These are phyloP conservation scores for Thelonectria rubi DNA, from an alignment of 2,329 filamentous ascomycete species.

Conservation along the genomic window DNA sequence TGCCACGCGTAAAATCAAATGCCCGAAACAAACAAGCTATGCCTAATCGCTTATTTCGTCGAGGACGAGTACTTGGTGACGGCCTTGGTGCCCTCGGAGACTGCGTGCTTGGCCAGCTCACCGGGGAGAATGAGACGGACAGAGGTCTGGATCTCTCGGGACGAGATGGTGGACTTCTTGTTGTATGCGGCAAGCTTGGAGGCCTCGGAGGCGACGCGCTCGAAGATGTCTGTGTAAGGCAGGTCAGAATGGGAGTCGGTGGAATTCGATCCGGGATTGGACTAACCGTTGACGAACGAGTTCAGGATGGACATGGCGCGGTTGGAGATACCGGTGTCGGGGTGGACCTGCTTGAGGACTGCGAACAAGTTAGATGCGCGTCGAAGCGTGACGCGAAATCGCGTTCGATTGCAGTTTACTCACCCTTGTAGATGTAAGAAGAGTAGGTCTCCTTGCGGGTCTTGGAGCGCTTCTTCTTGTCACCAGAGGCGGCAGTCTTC, in stretches of 20 bases:
- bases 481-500: constrained; percentile 95
- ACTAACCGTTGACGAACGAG: constrained; percentile 97
- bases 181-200: constrained; percentile 99
- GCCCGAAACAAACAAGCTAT: constrained; percentile 68
- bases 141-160: constrained; percentile 98
- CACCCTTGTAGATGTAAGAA: constrained; percentile 99
- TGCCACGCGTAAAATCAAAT: constrained; percentile 64
- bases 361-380: constrained; percentile 39
- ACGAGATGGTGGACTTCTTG: constrained; percentile 99
- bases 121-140: constrained; percentile 97
- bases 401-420: constrained; percentile 36
- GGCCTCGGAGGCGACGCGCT: constrained; percentile 97
- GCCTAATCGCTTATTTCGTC: constrained; percentile 83
- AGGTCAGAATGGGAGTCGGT: constrained; percentile 14
- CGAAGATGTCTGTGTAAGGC: constrained; percentile 82
- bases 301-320: constrained; percentile 99
- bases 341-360: constrained; percentile 99
- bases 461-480: constrained; percentile 99
- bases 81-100: constrained; percentile 99
- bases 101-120: constrained; percentile 99
- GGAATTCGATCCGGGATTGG: background rate
- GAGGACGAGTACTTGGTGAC: constrained; percentile 99
- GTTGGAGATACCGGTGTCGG: constrained; percentile 99
- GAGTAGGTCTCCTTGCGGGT: constrained; percentile 99
- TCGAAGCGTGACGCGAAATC: constrained; percentile 16